Base-by-base conservation (phyloP, 768 basidiomycete species). In the Multifurca ochricompacta region DNA sequence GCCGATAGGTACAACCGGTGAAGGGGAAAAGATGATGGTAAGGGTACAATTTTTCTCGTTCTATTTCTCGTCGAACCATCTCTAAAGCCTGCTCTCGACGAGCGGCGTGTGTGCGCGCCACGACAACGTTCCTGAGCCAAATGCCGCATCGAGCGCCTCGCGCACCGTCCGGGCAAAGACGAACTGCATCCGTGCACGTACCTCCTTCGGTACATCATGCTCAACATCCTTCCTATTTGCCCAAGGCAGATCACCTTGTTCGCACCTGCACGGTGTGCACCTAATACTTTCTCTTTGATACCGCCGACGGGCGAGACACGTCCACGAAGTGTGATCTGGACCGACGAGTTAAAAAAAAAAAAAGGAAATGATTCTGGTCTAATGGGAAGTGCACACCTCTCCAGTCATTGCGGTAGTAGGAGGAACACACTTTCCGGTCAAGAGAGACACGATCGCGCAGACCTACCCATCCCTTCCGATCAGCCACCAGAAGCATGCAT, bases 221-320 rank as follows among this genome's bases (percentile, higher is more conserved):
- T 88, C 83, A 16, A 94, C 89, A 54, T 96, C 91, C 62, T 91
- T 91, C 51, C 82, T 74, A 64, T 95, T 96, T 27, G 82, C 81
- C 72, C 77, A 82, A 0, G 93, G 92, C 6, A 96, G 51, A 96
- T 84, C 32, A 95, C 80, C 65, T 84, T 92, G 44, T 76, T 83
- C 40, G 93, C 80, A 32, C 85, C 81, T 2, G 90, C 90, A 6
- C 92, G 82, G 67, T 94, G 91, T 0, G 92, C 92, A 16, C 91
- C 91, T 16, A 95, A 77, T 1, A 94, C 81, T 66, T 91, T 91
- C 74, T 93, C 92, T 65, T 92, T 91, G 69, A 95, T 88, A 0
- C 91, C 91, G 3, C 91, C 91, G 2, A 95, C 87, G 4, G 91
- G 81, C 0, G 83, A 87, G 32, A 91, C 83, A 7, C 80, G 80